phyloP scores from a whole-genome alignment of 768 basidiomycete species.

The Pleurotus platypus region DNA sequence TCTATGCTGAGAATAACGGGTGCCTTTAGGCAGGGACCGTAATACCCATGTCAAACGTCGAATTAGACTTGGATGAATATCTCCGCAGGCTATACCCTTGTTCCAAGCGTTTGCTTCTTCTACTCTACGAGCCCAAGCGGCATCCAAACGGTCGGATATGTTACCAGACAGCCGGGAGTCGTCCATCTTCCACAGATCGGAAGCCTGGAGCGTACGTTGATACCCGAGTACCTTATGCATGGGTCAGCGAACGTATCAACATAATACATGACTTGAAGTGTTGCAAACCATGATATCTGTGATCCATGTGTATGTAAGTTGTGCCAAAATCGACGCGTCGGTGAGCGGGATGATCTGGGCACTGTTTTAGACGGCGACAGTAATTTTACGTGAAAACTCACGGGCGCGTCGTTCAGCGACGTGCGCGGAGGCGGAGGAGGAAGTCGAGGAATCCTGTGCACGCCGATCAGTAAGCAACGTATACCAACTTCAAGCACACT shows the following conservation, averaged over 20 bases:
- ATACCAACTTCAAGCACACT: neutral
- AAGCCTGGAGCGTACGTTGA: constrained; percentile 68
- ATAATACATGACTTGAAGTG: neutral
- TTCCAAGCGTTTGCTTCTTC: constrained; percentile 56
- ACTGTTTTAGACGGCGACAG: neutral
- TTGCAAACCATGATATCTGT: constrained; percentile 47
- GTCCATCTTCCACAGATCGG: constrained; percentile 72
- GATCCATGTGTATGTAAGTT: constrained; percentile 66
- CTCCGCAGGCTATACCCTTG: constrained; percentile 37
- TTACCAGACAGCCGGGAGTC: constrained; percentile 40
- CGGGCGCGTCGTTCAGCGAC: constrained; percentile 53
- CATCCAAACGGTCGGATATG: constrained; percentile 53
- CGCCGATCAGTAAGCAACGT: neutral
- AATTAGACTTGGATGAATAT: constrained; percentile 35
- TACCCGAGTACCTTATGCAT: constrained; percentile 56
- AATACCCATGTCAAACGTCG: constrained; percentile 40
- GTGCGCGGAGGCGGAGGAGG: constrained; percentile 54
- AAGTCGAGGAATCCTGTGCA: constrained; percentile 51
- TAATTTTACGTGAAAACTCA: constrained; percentile 15
- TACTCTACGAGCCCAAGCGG: constrained; percentile 48
- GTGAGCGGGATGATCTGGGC: constrained; percentile 53
- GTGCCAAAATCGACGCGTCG: constrained; percentile 52
- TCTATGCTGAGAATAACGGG: constrained; percentile 21
- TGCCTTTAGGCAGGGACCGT: constrained; percentile 21
- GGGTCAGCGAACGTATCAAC: neutral